Evolutionary conservation across 371 early-diverging fungal species (phyloP).

Genomic region (Entomophthora muscae): DNA sequence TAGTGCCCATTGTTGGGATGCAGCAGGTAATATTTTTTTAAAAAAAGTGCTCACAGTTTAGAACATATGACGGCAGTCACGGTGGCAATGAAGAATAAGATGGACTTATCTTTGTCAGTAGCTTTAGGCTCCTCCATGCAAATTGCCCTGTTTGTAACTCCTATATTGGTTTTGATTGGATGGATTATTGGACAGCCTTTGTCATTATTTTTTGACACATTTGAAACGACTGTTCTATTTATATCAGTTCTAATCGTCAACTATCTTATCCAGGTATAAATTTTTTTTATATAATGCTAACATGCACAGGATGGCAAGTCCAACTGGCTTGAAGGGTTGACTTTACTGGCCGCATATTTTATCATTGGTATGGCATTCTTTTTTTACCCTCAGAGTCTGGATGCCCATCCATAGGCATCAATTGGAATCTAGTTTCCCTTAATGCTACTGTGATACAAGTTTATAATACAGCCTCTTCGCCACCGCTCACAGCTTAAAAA

Average conservation of each 20-base stretch:
- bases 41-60: neutral
- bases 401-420: too few species aligned
- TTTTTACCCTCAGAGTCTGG: conserved; percentile 21
- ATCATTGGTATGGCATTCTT: conserved; percentile 65
- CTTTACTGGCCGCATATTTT: conserved; percentile 49
- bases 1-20: conserved; percentile 72
- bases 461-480: too few species aligned
- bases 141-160: conserved; percentile 75
- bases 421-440: too few species aligned
- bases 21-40: conserved; percentile 28
- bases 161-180: conserved; percentile 67
- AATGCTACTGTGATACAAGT: too few species aligned
- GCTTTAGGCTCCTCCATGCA: conserved; percentile 84
- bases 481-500: too few species aligned
- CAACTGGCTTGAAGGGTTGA: conserved; percentile 71
- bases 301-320: conserved; percentile 40
- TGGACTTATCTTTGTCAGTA: conserved; percentile 71
- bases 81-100: conserved; percentile 68
- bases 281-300: neutral
- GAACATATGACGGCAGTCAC: conserved; percentile 66
- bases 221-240: conserved; percentile 67
- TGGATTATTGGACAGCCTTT: conserved; percentile 63
- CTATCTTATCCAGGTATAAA: conserved; percentile 32
- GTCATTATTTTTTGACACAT: conserved; percentile 58
- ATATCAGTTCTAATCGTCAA: conserved; percentile 67